Base-by-base conservation (phyloP, 306 rosid species). In the Cicer bijugum region DNA sequence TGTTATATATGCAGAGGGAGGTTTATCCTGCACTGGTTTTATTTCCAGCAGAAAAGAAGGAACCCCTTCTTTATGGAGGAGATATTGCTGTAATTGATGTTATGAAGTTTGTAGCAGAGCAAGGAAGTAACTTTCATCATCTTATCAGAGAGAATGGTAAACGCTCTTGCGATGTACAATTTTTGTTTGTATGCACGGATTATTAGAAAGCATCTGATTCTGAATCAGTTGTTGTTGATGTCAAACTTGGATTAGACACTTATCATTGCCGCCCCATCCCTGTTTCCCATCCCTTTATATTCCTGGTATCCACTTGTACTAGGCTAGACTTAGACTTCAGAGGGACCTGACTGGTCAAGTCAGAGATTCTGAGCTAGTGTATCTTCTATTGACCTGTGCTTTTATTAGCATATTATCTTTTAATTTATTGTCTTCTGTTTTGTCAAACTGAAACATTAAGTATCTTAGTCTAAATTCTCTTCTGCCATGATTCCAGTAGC, bases 11-110 rank as follows among this genome's bases (percentile, higher is more conserved):
- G 89, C 94, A 94, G 98, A 78, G 84, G 75, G 98, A 83, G 80
- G 90, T 87, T 67, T 94, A 87, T 88, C 98, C 98, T 78, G 83
- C 92, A 46, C 84, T 94, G 74, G 20, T 89, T 75, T 83, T 94
- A 82, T 94, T 89, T 84, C 96, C 94, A 67, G 98, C 97, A 62
- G 90, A 75, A 79, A 89, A 71, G 74, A 87, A 84, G 85, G 78
- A 82, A 48, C 83, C 87, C 76, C 14, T 91, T 43, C 86, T 78
- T 52, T 94, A 91, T 87, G 86, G 78, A 56, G 96, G 98, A 48
- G 92, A 86, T 68, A 64, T 88, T 85, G 80, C 95, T 43, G 96
- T 91, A 59, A 77, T 86, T 67, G 90, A 86, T 69, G 63, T 94
- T 68, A 82, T 94, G 79, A 81, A 78, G 80, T 94, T 94, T 84